These are phyloP conservation scores for Apiotrichum sp. DNA, from an alignment of 1,284 basidiomycete species.

Conservation along the genomic window DNA sequence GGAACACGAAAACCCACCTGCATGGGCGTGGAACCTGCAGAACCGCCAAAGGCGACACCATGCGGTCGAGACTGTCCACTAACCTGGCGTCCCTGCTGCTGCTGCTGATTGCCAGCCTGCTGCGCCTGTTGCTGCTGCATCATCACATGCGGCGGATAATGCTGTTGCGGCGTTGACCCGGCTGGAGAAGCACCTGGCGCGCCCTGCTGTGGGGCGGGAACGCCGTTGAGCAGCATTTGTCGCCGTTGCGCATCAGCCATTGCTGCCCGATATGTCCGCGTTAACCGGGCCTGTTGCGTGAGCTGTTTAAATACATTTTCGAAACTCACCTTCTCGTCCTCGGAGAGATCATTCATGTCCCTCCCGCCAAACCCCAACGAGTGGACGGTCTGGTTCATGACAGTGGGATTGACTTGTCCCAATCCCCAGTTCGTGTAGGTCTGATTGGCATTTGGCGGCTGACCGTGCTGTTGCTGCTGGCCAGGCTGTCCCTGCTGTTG, in stretches of 20 bases:
- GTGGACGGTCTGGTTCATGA: constrained; percentile 31
- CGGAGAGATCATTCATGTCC: constrained; percentile 26
- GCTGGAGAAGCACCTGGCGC: constrained; percentile 9
- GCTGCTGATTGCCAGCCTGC: constrained; percentile 6
- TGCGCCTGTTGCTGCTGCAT: constrained; percentile 10
- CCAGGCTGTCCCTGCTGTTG: constrained; percentile 18
- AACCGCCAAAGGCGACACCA: constrained; percentile 13
- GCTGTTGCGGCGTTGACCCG: constrained; percentile 8
- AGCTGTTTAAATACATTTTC: not conserved
- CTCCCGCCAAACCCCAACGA: constrained; percentile 28
- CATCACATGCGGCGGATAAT: constrained; percentile 8
- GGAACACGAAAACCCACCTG: constrained; percentile 8
- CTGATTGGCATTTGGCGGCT: constrained; percentile 9
- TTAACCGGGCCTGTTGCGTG: constrained; percentile 23
- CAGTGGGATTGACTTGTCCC: constrained; percentile 25
- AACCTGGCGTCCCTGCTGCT: constrained; percentile 13
- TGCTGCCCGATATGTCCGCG: constrained; percentile 19
- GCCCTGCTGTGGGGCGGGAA: not conserved
- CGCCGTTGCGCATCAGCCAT: constrained; percentile 8
- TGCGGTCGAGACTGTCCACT: constrained; percentile 20
- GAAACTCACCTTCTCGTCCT: constrained; percentile 33
- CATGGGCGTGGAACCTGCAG: constrained; percentile 17
- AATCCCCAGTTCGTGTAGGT: constrained; percentile 29
- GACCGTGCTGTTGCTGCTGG: not conserved
- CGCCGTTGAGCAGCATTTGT: constrained; percentile 11